Evolutionary conservation across 176 grass and related monocot genomes (phyloP), one percentile per base, ranked within the genome.

Genomic region (Eragrostis curvula): DNA sequence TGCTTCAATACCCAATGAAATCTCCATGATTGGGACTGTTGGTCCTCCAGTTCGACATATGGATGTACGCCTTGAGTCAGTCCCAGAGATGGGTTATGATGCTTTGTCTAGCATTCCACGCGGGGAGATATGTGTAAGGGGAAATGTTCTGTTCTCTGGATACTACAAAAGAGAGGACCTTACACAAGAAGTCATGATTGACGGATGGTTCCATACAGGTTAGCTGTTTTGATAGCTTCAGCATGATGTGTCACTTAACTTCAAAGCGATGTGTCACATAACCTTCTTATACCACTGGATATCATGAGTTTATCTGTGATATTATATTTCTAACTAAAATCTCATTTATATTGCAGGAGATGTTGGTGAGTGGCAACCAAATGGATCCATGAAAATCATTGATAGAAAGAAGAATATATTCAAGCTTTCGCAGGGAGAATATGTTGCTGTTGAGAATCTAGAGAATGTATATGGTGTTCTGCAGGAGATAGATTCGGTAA

Each of bases 181-280:
- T 67, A 52, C 73, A 24, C 70, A 86, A 24, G 96, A 98, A 81
- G 96, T 95, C 63, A 89, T 95, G 86, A 61, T 91, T 68, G 96
- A 98, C 76, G 96, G 96, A 62, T 98, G 96, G 96, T 98, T 98
- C 84, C 96, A 98, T 75, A 95, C 96, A 90, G 96, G 96, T 98
- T 90, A 81, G 69, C 58, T 70, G 55, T 86, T 80, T 83, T 16
- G 3, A 13, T 74, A 53, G 66, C 44, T 66, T 75, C 43, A 84
- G 16, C 8, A 25, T 29, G 1, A 43, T 24, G 5, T 48, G 9
- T 32, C 43, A 64, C 5, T 65, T 57, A 64, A 83, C n/a, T n/a
- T n/a, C n/a, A n/a, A n/a, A n/a, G n/a, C n/a, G n/a, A n/a, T n/a
- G 1, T 49, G 21, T 36, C 46, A 58, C 5, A 48, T 59, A 67